Conservation (phyloP, 2,329 filamentous ascomycete species). For the Acephala macrosclerotiorum region DNA sequence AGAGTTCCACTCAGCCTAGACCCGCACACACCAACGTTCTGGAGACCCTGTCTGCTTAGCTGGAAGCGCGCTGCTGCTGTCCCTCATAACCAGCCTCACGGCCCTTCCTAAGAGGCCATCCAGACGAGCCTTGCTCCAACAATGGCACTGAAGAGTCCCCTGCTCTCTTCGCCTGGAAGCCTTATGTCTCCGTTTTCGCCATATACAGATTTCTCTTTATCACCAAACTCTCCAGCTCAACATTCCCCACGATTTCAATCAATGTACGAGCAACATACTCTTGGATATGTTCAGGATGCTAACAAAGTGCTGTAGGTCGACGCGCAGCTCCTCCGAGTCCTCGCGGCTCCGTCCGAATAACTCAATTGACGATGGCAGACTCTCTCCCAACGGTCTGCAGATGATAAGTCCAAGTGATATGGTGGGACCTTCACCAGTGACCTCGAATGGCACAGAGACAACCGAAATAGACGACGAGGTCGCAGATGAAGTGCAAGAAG, state of each 20-base stretch:
- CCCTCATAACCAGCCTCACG: constrained; percentile 28
- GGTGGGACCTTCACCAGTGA: constrained; percentile 83
- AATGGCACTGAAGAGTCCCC: constrained; percentile 68
- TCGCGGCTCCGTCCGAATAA: constrained; percentile 60
- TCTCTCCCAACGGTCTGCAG: constrained; percentile 43
- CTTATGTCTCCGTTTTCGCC: constrained; percentile 61
- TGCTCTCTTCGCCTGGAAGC: constrained; percentile 66
- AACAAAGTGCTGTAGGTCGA: constrained; percentile 47
- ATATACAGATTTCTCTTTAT: constrained; percentile 61
- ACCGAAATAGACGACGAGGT: constrained; percentile 86
- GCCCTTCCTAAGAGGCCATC: constrained; percentile 28
- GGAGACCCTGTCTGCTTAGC: constrained; percentile 23
- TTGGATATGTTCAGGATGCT: constrained; percentile 19
- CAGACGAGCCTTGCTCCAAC: constrained; percentile 32
- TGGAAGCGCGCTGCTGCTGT: constrained; percentile 24
- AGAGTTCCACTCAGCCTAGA: constrained; percentile 38
- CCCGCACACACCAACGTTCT: constrained; percentile 36
- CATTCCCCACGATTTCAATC: constrained; percentile 55
- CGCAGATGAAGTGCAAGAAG: constrained; percentile 62
- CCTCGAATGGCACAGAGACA: constrained; percentile 82
- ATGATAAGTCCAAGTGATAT: constrained; percentile 72
- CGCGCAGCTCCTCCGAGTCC: constrained; percentile 53
- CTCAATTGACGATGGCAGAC: constrained; percentile 46
- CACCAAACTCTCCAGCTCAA: constrained; percentile 58
- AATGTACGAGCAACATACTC: constrained; percentile 52